Evolutionary conservation across 148 eudicot species (phyloP).

Genomic region (Nepenthes mirabilis): DNA sequence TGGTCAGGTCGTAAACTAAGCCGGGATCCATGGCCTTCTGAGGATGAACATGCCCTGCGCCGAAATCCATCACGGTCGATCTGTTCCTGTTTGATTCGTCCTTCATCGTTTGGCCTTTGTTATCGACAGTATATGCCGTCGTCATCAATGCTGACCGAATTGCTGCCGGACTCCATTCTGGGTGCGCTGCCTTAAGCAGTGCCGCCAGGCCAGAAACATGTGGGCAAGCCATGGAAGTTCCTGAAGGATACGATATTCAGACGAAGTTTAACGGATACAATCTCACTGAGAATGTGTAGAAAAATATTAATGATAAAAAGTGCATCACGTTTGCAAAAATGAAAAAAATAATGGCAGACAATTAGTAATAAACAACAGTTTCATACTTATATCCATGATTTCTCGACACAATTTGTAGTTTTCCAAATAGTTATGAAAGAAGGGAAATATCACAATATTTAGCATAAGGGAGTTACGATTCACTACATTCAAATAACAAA

Average conservation of each 20-base stretch:
- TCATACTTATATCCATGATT: too few species aligned
- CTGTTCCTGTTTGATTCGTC: constrained; percentile 70
- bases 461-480: too few species aligned
- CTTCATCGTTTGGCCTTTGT: constrained; percentile 31
- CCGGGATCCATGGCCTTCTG: constrained; percentile 93
- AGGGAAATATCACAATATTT: too few species aligned
- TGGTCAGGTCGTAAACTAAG: constrained; percentile 50
- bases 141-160: constrained; percentile 81
- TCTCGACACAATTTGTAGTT: too few species aligned
- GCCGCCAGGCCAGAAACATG: constrained; percentile 89
- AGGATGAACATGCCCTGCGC: constrained; percentile 89
- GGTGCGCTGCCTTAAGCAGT: constrained; percentile 77
- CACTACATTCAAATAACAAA: too few species aligned
- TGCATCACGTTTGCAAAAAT: too few species aligned
- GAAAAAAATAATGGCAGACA: too few species aligned
- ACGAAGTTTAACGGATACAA: too few species aligned
- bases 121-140: constrained; percentile 61
- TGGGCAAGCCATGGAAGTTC: constrained; percentile 95
- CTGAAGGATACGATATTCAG: constrained; percentile 24
- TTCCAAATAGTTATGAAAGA: too few species aligned
- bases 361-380: too few species aligned
- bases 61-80: constrained; percentile 74
- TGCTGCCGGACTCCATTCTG: constrained; percentile 87
- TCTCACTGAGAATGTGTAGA: too few species aligned
- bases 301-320: too few species aligned